These are phyloP conservation scores for Metarhizium anisopliae DNA, from an alignment of 2,329 filamentous ascomycete genomes.

Conservation along the genomic window DNA sequence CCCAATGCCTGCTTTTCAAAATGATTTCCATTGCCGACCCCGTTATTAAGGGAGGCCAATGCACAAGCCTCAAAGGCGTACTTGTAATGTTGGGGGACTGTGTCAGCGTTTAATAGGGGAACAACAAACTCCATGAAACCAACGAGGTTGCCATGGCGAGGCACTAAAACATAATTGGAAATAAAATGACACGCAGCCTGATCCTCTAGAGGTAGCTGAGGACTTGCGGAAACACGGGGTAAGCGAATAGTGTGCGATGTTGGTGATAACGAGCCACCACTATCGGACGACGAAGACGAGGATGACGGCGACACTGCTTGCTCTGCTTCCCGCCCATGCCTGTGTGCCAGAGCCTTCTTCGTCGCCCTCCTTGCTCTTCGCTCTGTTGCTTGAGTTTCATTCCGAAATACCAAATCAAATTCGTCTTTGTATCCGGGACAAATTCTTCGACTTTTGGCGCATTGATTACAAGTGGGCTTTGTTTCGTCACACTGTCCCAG, in stretches of 20 bases:
- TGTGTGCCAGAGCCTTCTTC: constrained; percentile 35
- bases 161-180: constrained; percentile 50
- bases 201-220: constrained; percentile 41
- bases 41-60: constrained; percentile 47
- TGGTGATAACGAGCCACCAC: constrained; percentile 4
- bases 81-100: constrained; percentile 37
- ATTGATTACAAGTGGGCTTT: constrained; percentile 57
- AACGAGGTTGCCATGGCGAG: constrained; percentile 37
- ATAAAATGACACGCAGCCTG: constrained; percentile 52
- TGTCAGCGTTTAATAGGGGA: constrained; percentile 41
- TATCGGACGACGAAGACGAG: constrained; percentile 7
- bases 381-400: constrained; percentile 61
- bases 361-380: constrained; percentile 49
- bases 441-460: constrained; percentile 51
- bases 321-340: constrained; percentile 18
- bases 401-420: constrained; percentile 63
- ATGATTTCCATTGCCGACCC: constrained; percentile 25
- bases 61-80: constrained; percentile 52
- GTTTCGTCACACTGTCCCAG: constrained; percentile 53
- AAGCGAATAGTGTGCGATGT: constrained; percentile 13
- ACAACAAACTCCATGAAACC: constrained; percentile 53
- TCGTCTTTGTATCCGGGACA: constrained; percentile 64
- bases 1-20: constrained; percentile 33
- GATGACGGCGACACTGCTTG: constrained; percentile 10
- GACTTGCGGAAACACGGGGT: constrained; percentile 14